Evolutionary conservation across 371 early-diverging fungal genomes (phyloP).

Genomic region (Mucor velutinosus): DNA sequence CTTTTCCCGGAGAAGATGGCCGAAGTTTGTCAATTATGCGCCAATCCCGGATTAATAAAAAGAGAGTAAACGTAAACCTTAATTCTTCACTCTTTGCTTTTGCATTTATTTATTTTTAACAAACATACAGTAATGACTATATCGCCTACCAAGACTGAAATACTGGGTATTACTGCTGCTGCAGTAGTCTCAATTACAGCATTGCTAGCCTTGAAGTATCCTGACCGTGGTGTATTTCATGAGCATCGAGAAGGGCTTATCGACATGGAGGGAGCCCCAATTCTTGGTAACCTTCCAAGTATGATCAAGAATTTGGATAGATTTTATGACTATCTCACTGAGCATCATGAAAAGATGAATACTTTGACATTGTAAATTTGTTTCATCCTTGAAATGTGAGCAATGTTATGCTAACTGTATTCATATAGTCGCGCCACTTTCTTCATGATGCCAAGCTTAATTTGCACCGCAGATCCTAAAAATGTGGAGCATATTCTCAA

Average conservation of each 20-base stretch:
- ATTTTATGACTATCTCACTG: slow-evolving; percentile 21
- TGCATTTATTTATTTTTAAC: background rate
- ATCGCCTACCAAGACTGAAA: background rate
- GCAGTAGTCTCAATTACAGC: slow-evolving; percentile 21
- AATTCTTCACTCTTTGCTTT: background rate
- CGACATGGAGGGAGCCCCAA: slow-evolving; percentile 21
- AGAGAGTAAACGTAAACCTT: too few species aligned
- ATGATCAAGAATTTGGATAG: slow-evolving; percentile 7
- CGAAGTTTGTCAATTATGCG: too few species aligned
- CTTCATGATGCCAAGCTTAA: slow-evolving; percentile 17
- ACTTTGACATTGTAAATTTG: slow-evolving; percentile 7
- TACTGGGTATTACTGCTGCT: background rate
- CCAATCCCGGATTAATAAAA: too few species aligned
- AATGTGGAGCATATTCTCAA: slow-evolving; percentile 39
- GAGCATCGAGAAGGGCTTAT: slow-evolving; percentile 23
- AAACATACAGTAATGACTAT: background rate
- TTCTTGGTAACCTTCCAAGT: slow-evolving; percentile 29
- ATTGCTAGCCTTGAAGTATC: slow-evolving; percentile 36
- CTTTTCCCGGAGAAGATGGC: too few species aligned
- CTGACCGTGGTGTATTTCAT: slow-evolving; percentile 34
- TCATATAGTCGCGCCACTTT: slow-evolving; percentile 14
- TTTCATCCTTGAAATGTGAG: background rate
- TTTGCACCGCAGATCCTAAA: slow-evolving; percentile 30
- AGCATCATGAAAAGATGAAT: slow-evolving; percentile 6
- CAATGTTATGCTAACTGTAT: background rate